Evolutionary conservation across 345 rosid species (phyloP), one percentile per base, ranked within the genome.

Genomic region (Zanthoxylum bungeanum): DNA sequence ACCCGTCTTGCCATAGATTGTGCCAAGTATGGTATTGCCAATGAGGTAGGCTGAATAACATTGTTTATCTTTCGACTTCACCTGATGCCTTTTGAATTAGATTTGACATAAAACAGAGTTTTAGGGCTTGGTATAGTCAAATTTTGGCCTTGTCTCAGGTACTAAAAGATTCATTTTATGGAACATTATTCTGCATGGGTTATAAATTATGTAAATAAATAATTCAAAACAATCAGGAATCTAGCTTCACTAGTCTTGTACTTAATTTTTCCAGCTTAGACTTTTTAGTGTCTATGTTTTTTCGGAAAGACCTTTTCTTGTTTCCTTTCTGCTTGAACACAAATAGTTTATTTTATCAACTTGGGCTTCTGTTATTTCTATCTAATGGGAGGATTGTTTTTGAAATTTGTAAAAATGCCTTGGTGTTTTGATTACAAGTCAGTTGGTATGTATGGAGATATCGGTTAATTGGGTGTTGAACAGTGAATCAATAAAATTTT

Each of bases 1-100:
- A 91, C 98, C 46, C 97, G 99, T 66, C 93, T 81, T 78, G 99
- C 98, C 60, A 87, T 95, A 72, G 93, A 89, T 67, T 95, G 99
- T 87, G 97, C 98, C 73, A 92, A 92, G 84, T 86, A 85, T 73
- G 98, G 97, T 72, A 91, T 91, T 85, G 90, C 94, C 69, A 89
- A 82, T 82, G 98, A 92, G 97, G 99, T 95, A 71, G 40, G 85
- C 68, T 70, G 39, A 52, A 58, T 27, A 69, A 36, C 60, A 49
- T 61, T 36, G 25, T 49, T 70, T 49, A 10, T 55, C 33, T 53
- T 37, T 55, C 62, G 24, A 27, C 27, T 12, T 37, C 27, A 39
- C 47, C 36, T 39, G 51, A 39, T 37, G 14, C 22, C 28, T 39
- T 47, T 37, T 68, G 61, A 24, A 12, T 68, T 66, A 12, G 27